Base-by-base conservation (phyloP, 108 stramenopile species). In the Cylindrotheca closterium region DNA sequence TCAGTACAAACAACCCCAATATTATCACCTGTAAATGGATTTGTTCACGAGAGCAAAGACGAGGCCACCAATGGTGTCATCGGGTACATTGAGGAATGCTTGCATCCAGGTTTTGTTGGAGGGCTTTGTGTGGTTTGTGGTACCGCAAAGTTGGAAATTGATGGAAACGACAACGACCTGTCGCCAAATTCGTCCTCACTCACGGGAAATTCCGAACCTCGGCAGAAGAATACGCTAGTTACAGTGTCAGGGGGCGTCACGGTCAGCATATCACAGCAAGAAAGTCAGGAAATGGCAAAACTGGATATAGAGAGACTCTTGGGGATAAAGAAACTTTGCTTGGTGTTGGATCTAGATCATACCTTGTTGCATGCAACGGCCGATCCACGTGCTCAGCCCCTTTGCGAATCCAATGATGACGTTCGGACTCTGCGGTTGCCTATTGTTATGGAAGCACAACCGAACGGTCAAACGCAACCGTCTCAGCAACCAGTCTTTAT, bases 331-430 rank as follows among this genome's bases (percentile, higher is more conserved):
- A 82, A 87, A 59, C 60, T 95, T 10, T 80, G 78, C 25, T 66
- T 95, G n/a, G 89, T 92, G 4, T 64, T 95, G 53, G 93, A 95
- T 79, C 70, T 95, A 55, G 93, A 95, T 76, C 91, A 92, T 65
- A 95, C 93, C 2, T 63, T 95, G 27, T 67, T 95, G 18, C 93
- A 95, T 75, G 88, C 93, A 25, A 95, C 93, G 12, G 73, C 85
- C 27, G 93, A 95, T 58, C 53, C 58, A 32, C 70, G 93, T 1
- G 93, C 93, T 1, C 51, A 58, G 10, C 60, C 72, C 46, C 82
- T 64, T 67, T 76, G 71, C 2, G 15, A 10, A 10, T 69, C 53
- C 24, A 55, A 33, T 55, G 66, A 79, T 4, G 91, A 92, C 61
- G 82, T 89, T 17, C 79, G 91, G 34, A 81, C 80, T n/a, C 68